Conservation (phyloP, 2,329 filamentous ascomycete genomes). For the Alternaria arborescens region DNA sequence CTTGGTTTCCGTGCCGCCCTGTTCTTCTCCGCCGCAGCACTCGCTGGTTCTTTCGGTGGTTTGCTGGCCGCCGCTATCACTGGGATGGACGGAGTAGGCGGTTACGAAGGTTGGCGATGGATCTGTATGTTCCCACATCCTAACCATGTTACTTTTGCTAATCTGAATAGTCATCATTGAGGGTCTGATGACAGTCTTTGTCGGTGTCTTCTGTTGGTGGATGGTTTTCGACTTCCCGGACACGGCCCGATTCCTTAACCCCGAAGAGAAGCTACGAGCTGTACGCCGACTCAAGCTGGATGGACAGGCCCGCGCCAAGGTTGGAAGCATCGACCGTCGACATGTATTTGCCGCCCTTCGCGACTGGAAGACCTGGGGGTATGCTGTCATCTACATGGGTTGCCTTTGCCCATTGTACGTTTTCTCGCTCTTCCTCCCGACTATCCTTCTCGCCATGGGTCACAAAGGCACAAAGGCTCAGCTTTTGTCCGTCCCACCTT, state of each 20-base stretch:
- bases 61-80: conserved; percentile 66
- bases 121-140: conserved; percentile 36
- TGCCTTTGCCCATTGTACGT: conserved; percentile 58
- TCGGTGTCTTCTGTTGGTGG: conserved; percentile 56
- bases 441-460: conserved; percentile 55
- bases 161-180: conserved; percentile 45
- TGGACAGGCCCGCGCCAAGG: conserved; percentile 73
- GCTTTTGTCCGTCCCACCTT: conserved; percentile 78
- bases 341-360: conserved; percentile 55
- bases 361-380: conserved; percentile 61
- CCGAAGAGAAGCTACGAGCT: conserved; percentile 64
- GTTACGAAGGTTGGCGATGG: conserved; percentile 52
- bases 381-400: conserved; percentile 70
- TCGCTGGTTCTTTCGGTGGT: conserved; percentile 69
- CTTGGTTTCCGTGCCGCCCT: conserved; percentile 63
- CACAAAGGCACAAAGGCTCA: conserved; percentile 71
- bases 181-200: conserved; percentile 48
- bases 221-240: conserved; percentile 72
- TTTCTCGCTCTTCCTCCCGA: conserved; percentile 57
- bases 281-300: conserved; percentile 71
- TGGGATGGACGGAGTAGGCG: conserved; percentile 67
- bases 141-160: conserved; percentile 12
- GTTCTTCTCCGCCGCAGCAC: conserved; percentile 66
- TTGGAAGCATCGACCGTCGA: conserved; percentile 45
- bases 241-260: conserved; percentile 65